Evolutionary conservation across 1,284 basidiomycete species (phyloP).

Genomic region (Ceratobasidium papillatum): DNA sequence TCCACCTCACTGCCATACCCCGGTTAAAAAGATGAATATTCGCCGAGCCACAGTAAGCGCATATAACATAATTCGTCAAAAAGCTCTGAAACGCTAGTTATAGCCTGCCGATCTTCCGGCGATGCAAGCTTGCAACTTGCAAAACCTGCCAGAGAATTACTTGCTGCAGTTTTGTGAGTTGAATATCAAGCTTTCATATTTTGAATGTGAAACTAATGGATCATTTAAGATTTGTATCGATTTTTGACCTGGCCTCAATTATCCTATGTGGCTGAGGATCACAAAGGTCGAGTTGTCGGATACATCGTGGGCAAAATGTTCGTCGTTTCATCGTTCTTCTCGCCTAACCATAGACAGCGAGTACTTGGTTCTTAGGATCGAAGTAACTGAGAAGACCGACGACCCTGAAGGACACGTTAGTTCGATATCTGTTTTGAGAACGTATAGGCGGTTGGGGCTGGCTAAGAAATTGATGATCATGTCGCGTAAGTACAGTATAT

Average conservation of each 20-base stretch:
- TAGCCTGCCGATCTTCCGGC: constrained; percentile 73
- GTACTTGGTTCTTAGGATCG: constrained; percentile 62
- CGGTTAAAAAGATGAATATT: constrained; percentile 42
- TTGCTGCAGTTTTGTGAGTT: constrained; percentile 86
- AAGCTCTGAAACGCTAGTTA: background rate
- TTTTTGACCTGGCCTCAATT: constrained; percentile 91
- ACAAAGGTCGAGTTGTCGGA: constrained; percentile 88
- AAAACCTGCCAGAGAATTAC: constrained; percentile 90
- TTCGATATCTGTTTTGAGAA: constrained; percentile 87
- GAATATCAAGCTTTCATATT: background rate
- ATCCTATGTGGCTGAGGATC: constrained; percentile 95
- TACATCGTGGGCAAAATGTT: constrained; percentile 96
- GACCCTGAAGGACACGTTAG: constrained; percentile 88
- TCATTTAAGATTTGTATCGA: constrained; percentile 80
- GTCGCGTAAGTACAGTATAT: constrained; percentile 77
- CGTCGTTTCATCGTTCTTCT: constrained; percentile 46
- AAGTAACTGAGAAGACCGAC: constrained; percentile 66
- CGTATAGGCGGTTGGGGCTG: constrained; percentile 84
- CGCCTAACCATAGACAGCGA: constrained; percentile 34
- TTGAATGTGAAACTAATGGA: background rate
- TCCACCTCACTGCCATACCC: background rate
- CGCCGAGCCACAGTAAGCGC: constrained; percentile 43
- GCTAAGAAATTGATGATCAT: constrained; percentile 89
- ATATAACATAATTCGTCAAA: background rate
- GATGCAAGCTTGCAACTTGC: constrained; percentile 92